These are phyloP conservation scores for Rhodamnia rubescens DNA, from an alignment of 345 rosid species.

Conservation along the genomic window DNA sequence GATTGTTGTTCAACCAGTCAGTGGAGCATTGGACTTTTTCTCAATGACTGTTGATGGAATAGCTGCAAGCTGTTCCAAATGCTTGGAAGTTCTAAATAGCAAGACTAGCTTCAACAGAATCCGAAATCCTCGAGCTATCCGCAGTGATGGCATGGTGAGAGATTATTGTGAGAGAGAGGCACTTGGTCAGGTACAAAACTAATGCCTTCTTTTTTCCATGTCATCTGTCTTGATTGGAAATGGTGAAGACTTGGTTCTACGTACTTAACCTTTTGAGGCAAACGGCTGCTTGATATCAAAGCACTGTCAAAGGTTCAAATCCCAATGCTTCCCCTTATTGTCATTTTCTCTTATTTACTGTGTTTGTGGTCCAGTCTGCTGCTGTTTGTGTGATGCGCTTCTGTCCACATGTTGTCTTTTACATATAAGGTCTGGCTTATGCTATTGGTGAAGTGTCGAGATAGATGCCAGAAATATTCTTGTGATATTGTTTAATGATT, in stretches of 20 bases:
- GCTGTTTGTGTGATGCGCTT: not conserved
- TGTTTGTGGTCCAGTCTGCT: not conserved
- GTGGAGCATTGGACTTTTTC: slow-evolving; percentile 94
- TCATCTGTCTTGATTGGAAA: not conserved
- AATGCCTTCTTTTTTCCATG: not conserved
- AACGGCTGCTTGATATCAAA: not conserved
- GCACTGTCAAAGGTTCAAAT: not conserved
- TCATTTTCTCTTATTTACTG: not conserved
- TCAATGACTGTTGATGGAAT: slow-evolving; percentile 93
- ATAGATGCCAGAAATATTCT: not conserved
- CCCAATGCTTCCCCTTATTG: not conserved
- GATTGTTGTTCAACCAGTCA: slow-evolving; percentile 77
- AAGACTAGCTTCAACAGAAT: slow-evolving; percentile 56
- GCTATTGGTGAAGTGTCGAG: not conserved
- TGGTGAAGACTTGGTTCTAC: not conserved
- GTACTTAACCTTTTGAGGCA: not conserved
- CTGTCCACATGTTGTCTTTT: not conserved
- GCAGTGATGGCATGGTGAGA: slow-evolving; percentile 62
- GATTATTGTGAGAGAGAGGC: slow-evolving; percentile 89
- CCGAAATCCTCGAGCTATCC: slow-evolving; percentile 89
- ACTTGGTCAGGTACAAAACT: slow-evolving; percentile 61
- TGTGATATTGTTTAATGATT: not conserved
- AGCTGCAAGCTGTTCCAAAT: slow-evolving; percentile 89
- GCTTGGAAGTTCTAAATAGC: slow-evolving; percentile 65
- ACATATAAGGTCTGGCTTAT: not conserved